These are phyloP conservation scores for Verticillium nonalfalfae DNA, from an alignment of 2,329 filamentous ascomycete species.

Conservation along the genomic window DNA sequence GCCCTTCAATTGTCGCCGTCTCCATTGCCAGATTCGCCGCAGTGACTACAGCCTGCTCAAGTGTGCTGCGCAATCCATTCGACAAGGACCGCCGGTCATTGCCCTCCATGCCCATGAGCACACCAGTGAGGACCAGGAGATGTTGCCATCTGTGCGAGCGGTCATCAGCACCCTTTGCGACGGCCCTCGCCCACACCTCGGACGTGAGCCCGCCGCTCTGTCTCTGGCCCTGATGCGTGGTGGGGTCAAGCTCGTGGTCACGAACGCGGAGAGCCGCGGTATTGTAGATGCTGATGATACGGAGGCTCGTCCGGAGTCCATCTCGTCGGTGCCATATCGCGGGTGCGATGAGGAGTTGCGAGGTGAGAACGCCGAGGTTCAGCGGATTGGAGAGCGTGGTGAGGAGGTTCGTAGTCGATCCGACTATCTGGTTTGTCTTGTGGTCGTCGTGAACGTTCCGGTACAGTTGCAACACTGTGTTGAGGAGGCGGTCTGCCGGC, in stretches of 20 bases:
- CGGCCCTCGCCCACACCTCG: slow-evolving; percentile 50
- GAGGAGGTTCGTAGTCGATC: slow-evolving; percentile 61
- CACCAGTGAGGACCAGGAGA: slow-evolving; percentile 69
- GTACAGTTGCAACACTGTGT: slow-evolving; percentile 56
- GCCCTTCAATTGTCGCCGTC: slow-evolving; percentile 29
- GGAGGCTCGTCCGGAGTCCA: slow-evolving; percentile 55
- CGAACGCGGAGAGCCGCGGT: slow-evolving; percentile 53
- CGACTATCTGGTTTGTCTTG: slow-evolving; percentile 52
- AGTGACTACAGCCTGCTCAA: slow-evolving; percentile 68
- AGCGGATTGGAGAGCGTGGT: slow-evolving; percentile 66
- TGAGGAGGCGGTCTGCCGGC: slow-evolving; percentile 62
- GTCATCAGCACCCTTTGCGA: slow-evolving; percentile 51
- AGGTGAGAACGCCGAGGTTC: slow-evolving; percentile 67
- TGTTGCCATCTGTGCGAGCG: slow-evolving; percentile 72
- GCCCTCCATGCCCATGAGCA: slow-evolving; percentile 70
- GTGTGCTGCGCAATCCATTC: slow-evolving; percentile 53
- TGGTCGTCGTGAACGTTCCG: slow-evolving; percentile 45
- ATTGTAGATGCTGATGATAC: slow-evolving; percentile 66
- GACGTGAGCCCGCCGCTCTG: slow-evolving; percentile 37
- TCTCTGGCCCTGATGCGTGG: slow-evolving; percentile 15
- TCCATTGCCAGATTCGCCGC: slow-evolving; percentile 72
- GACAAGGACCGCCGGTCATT: slow-evolving; percentile 59
- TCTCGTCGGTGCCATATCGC: slow-evolving; percentile 62
- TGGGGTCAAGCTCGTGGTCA: slow-evolving; percentile 35
- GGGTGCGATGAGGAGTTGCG: slow-evolving; percentile 64